Conservation (phyloP, 139 green algal species). For the Deuterostichococcus epilithicus region DNA sequence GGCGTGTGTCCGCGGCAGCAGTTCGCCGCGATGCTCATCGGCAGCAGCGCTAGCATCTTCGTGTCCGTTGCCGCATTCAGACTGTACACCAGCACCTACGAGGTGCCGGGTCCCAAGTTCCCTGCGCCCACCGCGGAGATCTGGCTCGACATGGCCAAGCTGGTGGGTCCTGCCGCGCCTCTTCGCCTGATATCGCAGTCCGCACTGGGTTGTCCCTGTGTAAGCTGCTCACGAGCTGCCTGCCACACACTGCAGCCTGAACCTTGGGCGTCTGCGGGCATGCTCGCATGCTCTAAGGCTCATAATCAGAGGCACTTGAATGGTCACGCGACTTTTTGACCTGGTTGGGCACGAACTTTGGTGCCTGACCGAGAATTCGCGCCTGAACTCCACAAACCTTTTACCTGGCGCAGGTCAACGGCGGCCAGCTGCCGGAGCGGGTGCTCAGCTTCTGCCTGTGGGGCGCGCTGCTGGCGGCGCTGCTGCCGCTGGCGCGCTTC, state of each 20-base stretch:
- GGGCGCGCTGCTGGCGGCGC: constrained; percentile 6
- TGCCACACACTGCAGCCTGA: too few relatives aligned
- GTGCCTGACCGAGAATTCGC: too few relatives aligned
- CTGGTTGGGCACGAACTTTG: too few relatives aligned
- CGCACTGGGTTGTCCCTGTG: too few relatives aligned
- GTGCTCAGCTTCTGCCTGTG: constrained; percentile 23
- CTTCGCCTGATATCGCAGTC: too few relatives aligned
- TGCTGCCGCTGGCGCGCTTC: constrained; percentile 14
- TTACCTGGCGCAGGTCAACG: constrained; percentile 30
- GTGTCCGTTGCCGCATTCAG: constrained; percentile 41
- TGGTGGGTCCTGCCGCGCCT: constrained; percentile 32
- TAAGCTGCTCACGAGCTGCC: too few relatives aligned
- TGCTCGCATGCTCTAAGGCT: background rate
- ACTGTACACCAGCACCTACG: constrained; percentile 41
- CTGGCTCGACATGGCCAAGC: constrained; percentile 58
- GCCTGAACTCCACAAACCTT: too few relatives aligned
- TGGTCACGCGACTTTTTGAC: background rate
- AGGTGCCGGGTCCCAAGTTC: constrained; percentile 34
- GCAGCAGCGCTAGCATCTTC: constrained; percentile 25
- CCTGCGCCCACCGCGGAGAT: constrained; percentile 44
- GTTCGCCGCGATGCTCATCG: constrained; percentile 51
- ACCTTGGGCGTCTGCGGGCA: too few relatives aligned
- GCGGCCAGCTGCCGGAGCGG: constrained; percentile 18
- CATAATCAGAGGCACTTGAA: background rate
- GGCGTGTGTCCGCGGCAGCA: constrained; percentile 43